Base-by-base conservation (phyloP, 176 grass and related monocot genomes). In the Triticum monococcum region DNA sequence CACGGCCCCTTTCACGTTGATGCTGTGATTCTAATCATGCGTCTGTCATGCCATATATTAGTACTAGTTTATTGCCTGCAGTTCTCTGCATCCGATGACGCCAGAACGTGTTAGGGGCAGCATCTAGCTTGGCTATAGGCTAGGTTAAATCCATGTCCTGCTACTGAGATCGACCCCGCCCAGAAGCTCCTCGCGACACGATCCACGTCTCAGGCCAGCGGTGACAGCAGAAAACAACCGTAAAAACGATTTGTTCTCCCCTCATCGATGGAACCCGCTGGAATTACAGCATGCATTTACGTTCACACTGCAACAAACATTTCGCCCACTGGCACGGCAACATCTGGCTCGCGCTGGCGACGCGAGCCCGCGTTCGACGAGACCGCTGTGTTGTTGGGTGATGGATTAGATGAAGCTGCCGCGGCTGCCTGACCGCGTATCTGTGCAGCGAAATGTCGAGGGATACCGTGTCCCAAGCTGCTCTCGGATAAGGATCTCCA, bases 111-210 rank as follows among this genome's bases (percentile, higher is more conserved):
- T 60, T 41, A 61, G 22, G 50, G 54, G 54, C 23, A 64, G 38
- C 43, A 46, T 46, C 43, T 46, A 45, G 41, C 41, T 10, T 72
- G 61, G 68, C 81, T 38, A 30, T 37, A 37, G 36, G 79, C 79
- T 50, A 50, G 41, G 57, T 64, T 81, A 22, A 74, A 52, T 66
- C 28, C 24, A 17, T 9, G 77, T 81, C 78, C 3, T 25, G 28
- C 9, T 52, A 4, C 12, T 59, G 56, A 22, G 18, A 65, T 74
- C 30, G 85, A 46, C 68, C 8, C 8, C 9, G 50, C 38, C 26
- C 9, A 75, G 56, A 80, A 81, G 66, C 66, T 48, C 85, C 50
- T 72, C 4, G 77, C 66, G 33, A 72, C 68, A 83, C 81, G 68
- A 72, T 60, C 32, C 13, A 2, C 45, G 12, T 72, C 22, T 12